phyloP scores from a whole-genome alignment of 2,329 filamentous ascomycete species.

The Botrytis sinoallii region DNA sequence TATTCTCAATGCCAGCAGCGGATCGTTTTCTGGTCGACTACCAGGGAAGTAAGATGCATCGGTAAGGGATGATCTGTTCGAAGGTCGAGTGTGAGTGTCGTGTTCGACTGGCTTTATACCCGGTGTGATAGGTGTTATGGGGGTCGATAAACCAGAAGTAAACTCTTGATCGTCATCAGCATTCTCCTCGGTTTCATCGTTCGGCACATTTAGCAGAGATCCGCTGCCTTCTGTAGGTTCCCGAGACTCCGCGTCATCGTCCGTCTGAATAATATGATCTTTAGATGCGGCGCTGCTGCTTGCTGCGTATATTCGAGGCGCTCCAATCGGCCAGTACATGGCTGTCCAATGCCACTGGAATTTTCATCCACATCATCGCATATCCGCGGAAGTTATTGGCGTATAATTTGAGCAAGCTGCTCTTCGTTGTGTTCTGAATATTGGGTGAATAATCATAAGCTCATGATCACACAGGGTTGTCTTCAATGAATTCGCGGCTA shows the following conservation, averaged over 20 bases:
- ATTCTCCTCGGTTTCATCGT: constrained; percentile 28
- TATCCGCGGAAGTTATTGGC: constrained; percentile 32
- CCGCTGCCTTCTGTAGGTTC: constrained; percentile 40
- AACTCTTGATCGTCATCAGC: constrained; percentile 31
- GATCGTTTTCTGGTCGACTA: constrained; percentile 48
- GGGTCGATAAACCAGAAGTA: constrained; percentile 41
- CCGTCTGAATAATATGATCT: constrained; percentile 51
- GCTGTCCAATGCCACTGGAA: constrained; percentile 39
- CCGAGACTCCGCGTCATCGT: constrained; percentile 55
- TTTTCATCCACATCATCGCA: constrained; percentile 38
- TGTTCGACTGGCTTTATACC: constrained; percentile 59
- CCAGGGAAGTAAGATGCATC: constrained; percentile 21
- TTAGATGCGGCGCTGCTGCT: constrained; percentile 59
- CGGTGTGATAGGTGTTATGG: constrained; percentile 55
- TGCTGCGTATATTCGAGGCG: constrained; percentile 78
- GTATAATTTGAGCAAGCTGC: constrained; percentile 22
- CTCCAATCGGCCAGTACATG: constrained; percentile 93
- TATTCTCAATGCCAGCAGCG: constrained; percentile 70
- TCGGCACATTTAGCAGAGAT: constrained; percentile 33
- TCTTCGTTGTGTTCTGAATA: constrained; percentile 16
- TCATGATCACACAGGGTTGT: not conserved
- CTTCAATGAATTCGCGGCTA: constrained; percentile 2
- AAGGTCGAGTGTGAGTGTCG: constrained; percentile 40
- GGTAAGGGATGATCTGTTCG: constrained; percentile 23
- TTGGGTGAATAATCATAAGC: not conserved